phyloP scores from a whole-genome alignment of 164 flowering plant genomes.

The Cinnamomum micranthum region DNA sequence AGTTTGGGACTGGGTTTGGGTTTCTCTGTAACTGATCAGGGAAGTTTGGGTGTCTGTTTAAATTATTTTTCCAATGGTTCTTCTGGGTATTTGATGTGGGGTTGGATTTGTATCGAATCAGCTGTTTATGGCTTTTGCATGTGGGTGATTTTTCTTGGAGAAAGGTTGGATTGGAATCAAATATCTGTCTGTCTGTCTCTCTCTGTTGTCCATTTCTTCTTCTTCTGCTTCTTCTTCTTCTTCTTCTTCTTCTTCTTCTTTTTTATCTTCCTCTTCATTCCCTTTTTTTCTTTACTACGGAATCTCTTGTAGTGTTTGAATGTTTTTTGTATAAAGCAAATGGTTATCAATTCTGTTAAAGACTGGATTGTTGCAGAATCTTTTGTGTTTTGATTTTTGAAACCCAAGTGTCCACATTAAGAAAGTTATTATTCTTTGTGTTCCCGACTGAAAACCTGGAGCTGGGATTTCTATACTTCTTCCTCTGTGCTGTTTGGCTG shows the following conservation, averaged over 20 bases:
- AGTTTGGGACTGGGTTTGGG: not conserved
- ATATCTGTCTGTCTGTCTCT: not conserved
- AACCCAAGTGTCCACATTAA: conserved; percentile 4
- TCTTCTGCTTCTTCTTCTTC: not conserved
- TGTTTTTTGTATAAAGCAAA: conserved; percentile 25
- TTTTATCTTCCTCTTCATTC: not conserved
- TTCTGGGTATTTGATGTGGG: conserved; percentile 6
- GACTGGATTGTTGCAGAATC: conserved; percentile 13
- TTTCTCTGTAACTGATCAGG: not conserved
- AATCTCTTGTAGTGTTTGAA: conserved; percentile 17
- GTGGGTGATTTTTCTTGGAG: conserved; percentile 9
- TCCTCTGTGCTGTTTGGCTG: conserved; percentile 5
- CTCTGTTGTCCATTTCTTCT: not conserved
- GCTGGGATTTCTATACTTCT: conserved; percentile 16
- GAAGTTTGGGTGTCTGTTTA: not conserved
- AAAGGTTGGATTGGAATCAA: conserved; percentile 11
- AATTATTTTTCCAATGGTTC: not conserved
- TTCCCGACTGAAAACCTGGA: conserved; percentile 4
- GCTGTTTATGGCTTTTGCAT: conserved; percentile 16
- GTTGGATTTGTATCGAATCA: conserved; percentile 17
- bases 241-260: too few relatives aligned
- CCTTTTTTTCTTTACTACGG: not conserved
- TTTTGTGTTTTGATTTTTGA: conserved; percentile 10
- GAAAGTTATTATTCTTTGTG: conserved; percentile 9
- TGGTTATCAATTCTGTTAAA: conserved; percentile 1